Evolutionary conservation across 768 basidiomycete species (phyloP), one percentile per base, ranked within the genome.

Genomic region (Mycena floridula): DNA sequence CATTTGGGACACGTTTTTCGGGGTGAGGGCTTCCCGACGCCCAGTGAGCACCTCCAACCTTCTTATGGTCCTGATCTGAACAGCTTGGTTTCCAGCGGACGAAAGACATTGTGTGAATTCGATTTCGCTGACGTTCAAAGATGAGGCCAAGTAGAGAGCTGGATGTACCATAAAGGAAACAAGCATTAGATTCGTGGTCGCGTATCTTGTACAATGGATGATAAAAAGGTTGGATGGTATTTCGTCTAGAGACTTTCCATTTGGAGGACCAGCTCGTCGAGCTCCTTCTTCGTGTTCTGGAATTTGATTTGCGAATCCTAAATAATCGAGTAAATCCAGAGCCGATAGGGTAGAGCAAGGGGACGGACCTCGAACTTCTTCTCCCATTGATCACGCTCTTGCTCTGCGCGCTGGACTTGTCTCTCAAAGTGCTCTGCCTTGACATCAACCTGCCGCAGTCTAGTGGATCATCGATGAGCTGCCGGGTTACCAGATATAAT

Each of bases 391-490:
- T 98, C 95, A 41, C 94, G 82, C 64, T 99, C 96, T 59, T 88
- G 81, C 62, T 97, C 94, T 39, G 79, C 71, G 36, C 88, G 79
- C 52, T 81, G 73, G 16, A 96, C 82, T 60, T 94, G 89, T 40
- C 93, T 81, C 68, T 97, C 95, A 61, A 90, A 96, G 69, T 98
- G 92, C 65, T 99, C 96, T 8, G 95, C 95, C 72, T 97, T 99
- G 66, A 98, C 86, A 60, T 99, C 96, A 46, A 95, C 92, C 59
- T 95, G 90, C 50, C 95, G 76, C 55, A 99, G 75, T 65, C 95
- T 98, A 55, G 35, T 13, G 26, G 36, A 25, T 27, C 4, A 56
- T 15, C 26, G 16, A 54, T 50, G 22, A 18, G 16, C 25, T 7
- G 20, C 41, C 23, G 4, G 25, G 32, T 3, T 20, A 40, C 47